phyloP scores from a whole-genome alignment of 177 flowering plant species.

The Tripterygium wilfordii region DNA sequence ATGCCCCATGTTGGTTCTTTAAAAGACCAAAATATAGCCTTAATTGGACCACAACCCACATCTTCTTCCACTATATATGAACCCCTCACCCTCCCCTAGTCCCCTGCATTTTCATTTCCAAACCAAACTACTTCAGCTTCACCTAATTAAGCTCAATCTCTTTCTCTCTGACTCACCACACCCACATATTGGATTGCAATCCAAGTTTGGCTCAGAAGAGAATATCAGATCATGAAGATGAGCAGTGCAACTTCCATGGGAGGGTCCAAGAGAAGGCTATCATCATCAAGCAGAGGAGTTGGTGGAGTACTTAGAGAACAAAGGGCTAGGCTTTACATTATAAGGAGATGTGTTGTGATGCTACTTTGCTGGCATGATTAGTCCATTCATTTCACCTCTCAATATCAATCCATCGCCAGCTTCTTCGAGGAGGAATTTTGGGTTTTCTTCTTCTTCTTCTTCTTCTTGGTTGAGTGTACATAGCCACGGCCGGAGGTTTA shows the following conservation, averaged over 20 bases:
- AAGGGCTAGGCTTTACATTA: slow-evolving; percentile 60
- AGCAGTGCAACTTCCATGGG: slow-evolving; percentile 27
- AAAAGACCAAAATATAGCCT: no score
- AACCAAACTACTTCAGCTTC: no score
- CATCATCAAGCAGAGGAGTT: slow-evolving; percentile 47
- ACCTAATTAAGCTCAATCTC: no score
- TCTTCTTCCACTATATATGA: slow-evolving; percentile 18
- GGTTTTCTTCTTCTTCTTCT: not conserved
- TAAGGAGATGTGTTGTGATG: slow-evolving; percentile 74
- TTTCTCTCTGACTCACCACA: not conserved
- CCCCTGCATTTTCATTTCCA: no score
- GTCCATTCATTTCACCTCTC: no score
- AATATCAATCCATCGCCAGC: not conserved
- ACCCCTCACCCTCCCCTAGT: slow-evolving; percentile 1
- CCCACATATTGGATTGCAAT: no score
- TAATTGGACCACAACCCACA: no score
- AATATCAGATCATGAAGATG: no score
- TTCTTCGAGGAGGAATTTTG: not conserved
- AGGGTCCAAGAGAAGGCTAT: slow-evolving; percentile 42
- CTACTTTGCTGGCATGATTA: slow-evolving; percentile 73
- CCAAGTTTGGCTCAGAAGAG: no score
- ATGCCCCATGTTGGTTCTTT: slow-evolving; percentile 36
- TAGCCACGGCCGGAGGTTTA: slow-evolving; percentile 16
- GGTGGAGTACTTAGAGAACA: slow-evolving; percentile 61
- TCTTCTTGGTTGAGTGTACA: slow-evolving; percentile 24